phyloP scores from a whole-genome alignment of 768 basidiomycete species.

The Mycena alexandri region DNA sequence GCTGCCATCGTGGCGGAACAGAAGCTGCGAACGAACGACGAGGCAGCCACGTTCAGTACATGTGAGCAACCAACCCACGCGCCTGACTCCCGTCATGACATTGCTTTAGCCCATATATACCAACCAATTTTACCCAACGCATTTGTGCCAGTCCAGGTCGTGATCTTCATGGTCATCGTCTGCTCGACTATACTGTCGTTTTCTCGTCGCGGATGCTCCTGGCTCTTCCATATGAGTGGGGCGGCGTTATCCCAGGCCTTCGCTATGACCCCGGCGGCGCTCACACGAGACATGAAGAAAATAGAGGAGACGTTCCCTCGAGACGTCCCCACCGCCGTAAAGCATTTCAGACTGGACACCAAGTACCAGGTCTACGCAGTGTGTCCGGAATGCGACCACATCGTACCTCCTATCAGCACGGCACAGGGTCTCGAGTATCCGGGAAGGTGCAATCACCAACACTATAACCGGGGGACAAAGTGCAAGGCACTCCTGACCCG shows the following conservation, averaged over 20 bases:
- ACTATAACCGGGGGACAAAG: not conserved
- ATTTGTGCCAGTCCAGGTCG: no score
- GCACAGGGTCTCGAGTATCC: not conserved
- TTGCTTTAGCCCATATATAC: no score
- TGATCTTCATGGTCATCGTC: not conserved
- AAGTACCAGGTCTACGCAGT: not conserved
- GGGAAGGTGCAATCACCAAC: conserved; percentile 1
- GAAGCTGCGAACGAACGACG: no score
- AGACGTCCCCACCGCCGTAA: not conserved
- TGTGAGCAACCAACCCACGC: no score
- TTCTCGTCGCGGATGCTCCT: conserved; percentile 3
- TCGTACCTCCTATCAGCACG: not conserved
- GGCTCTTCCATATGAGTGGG: not conserved
- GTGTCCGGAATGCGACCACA: conserved; percentile 3
- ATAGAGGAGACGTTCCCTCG: conserved; percentile 1
- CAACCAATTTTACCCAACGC: not conserved
- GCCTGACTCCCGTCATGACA: no score
- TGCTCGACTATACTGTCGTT: not conserved
- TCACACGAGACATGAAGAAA: not conserved
- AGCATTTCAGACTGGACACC: not conserved
- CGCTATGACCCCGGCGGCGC: not conserved
- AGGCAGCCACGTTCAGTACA: no score
- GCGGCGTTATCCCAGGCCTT: not conserved
- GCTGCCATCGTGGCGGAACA: no score
- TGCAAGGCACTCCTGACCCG: not conserved